Base-by-base conservation (phyloP, 2,329 filamentous ascomycete genomes). In the Hymenoscyphus albidus region DNA sequence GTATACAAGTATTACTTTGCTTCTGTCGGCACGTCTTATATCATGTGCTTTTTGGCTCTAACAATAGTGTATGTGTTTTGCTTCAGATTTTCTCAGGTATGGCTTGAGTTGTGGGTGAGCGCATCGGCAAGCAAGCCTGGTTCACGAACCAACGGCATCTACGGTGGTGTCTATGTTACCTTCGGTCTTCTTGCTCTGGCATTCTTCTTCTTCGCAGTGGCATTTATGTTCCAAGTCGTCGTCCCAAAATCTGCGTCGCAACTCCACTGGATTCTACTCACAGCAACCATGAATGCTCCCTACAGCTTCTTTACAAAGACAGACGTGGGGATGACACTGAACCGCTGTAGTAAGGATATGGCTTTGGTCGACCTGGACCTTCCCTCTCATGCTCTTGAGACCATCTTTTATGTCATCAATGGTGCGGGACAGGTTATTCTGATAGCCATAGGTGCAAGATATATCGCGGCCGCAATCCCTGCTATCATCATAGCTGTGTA, bases 281-380 rank as follows among this genome's bases (percentile, higher is more conserved):
- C 18, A n/a, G 13, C 51, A 4, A 22, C 27, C 2, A 55, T 55
- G 51, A 27, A 55, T 10, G 51, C 51, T 22, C 1, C 65, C 14
- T 48, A 83, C 61, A 68, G 70, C 5, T 71, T 72, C 58, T 72
- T 69, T 42, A 65, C 67, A 4, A 61, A 62, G 2, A 71, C 70
- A 10, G 70, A 72, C 59, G 62, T 62, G 3, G 70, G 70, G 1
- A 63, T 62, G 10, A 71, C 69, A 1, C 58, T 64, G n/a, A 71
- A 71, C 27, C 64, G 70, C 5, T 71, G 71, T 32, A 70, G 66
- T 54, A 70, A 73, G 58, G 71, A 73, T 32, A 64, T 75, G 40
- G 64, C 68, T 35, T 58, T 75, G 5, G 69, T 74, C 27, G 74
- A 75, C 59, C 69, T 69, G 18, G 71, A 73, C 35, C 65, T 75